Base-by-base conservation (phyloP, 2,329 filamentous ascomycete genomes). In the Apiospora marii region DNA sequence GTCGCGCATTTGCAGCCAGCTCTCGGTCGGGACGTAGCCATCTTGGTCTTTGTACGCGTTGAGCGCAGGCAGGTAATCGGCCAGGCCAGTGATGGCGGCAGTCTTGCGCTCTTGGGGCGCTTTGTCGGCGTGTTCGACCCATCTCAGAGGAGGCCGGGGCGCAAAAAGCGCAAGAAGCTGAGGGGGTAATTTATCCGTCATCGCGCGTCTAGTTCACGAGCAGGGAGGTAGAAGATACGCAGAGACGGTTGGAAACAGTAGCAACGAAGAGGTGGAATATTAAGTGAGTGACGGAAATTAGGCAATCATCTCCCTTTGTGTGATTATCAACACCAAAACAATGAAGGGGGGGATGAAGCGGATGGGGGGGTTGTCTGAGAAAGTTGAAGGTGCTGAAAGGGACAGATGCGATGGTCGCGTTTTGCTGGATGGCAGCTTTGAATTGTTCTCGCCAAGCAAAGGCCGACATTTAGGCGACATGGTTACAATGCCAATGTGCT, bases 151-250 rank as follows among this genome's bases (percentile, higher is more conserved):
- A 78, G 96, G 96, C 73, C 96, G 94, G 81, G 96, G 94, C 84
- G 96, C 94, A 86, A 99, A 99, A 77, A 98, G 94, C 84, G 94
- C 93, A 79, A 98, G 89, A 73, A 98, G 90, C 82, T 97, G 96
- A 72, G 93, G 94, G 73, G 96, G 96, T 27, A 99, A 92, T 85
- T 97, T 96, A 88, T 98, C 96, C 69, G 96, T 98, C 96, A 98
- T 99, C 44, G 69, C 34, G 68, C 22, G 48, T 30, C 41, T 43
- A 37, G 27, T 34, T n/a, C 41, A 12, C 58, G n/a, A 37, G 58
- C 12, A 22, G n/a, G 19, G 19, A 41, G 19, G 19, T 27, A 34
- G 8, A 37, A 24, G 34, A 41, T 64, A n/a, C 19, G 34, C 58
- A 64, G 53, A 37, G 30, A 41, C 58, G 4, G 34, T 37, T 37